Base-by-base conservation (phyloP, 331 rosid species). In the Dryas integrifolia region DNA sequence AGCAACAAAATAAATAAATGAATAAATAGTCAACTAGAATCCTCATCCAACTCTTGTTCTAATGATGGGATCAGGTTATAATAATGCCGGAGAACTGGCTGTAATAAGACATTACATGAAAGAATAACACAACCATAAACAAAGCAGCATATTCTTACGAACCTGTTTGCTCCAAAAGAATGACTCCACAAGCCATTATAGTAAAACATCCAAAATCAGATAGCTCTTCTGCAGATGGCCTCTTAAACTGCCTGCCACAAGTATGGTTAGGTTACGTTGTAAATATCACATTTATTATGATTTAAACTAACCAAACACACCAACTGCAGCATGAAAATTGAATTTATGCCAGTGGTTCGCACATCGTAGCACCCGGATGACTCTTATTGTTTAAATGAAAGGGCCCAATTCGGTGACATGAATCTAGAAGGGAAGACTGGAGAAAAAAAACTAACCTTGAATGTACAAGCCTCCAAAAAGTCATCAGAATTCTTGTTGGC, bases 161-260 rank as follows among this genome's bases (percentile, higher is more conserved):
- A 85, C 98, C 98, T 79, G 96, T 91, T 83, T 57, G 88, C 82
- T 89, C 85, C 88, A 94, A 84, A 75, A 94, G 97, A 79, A 77
- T 48, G 67, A 89, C 97, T 83, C 98, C 98, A 75, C 86, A 88
- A 39, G 84, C 82, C 96, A 94, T 77, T 75, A 94, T 86, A 46
- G 92, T 30, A 74, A 94, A 94, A 75, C 96, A 89, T 65, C 98
- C 92, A 67, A 91, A 89, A 84, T 94, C 98, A 12, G 92, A 94
- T 62, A 91, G 80, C 83, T 91, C 98, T 49, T 83, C 88, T 50
- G 96, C 79, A 76, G 97, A 94, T 62, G 81, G 85, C 82, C 88
- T 89, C 90, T 89, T 87, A 80, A 94, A 89, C 90, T 89, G 97
- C 96, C 98, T 94, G 98, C 86, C 92, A 84, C 74, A 73, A 76